Evolutionary conservation across 2,329 filamentous ascomycete species (phyloP), one percentile per base, ranked within the genome.

Genomic region (Boeremia lycopersici): DNA sequence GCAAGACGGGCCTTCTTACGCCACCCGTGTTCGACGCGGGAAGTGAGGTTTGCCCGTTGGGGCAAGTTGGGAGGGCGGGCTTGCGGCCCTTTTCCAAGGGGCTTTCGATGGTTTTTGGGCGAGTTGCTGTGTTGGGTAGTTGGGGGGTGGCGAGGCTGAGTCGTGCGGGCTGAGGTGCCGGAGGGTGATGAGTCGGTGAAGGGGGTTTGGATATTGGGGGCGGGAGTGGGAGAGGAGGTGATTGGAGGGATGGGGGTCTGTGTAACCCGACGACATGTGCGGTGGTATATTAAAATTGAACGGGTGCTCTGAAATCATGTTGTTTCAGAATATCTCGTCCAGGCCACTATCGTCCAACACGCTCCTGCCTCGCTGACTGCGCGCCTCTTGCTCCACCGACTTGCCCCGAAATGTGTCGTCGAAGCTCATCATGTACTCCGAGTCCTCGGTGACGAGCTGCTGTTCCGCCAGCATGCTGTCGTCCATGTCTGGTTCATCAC

Each of bases 371-470:
- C 64, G 58, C 25, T 35, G 28, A 13, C 44, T 39, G 2, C 23
- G 26, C 17, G 29, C 30, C 2, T 19, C 12, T 6, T 42, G 34
- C 28, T 48, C 25, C 23, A 1, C 49, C 53, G 9, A 53, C 56
- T 41, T 49, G 38, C 41, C 56, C n/a, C 30, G 46, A 57, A 80
- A 81, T 1, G 78, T 81, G 58, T 81, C 78, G 2, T 79, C 76
- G n/a, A 80, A 64, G 11, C 52, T 56, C 30, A 58, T 53, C 6
- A 59, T 62, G 58, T 64, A 43, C n/a, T 56, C 53, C 13, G 59
- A 58, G 10, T 49, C 51, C 6, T 54, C 56, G 31, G 43, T 36
- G 15, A 56, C 42, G 4, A 56, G 39, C 38, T 56, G 53, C 19
- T 56, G 53, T 34, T 56, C 53, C 6, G 53, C 53, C 8, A 56